Evolutionary conservation across 345 rosid species (phyloP).

Genomic region (Syzygium oleosum): DNA sequence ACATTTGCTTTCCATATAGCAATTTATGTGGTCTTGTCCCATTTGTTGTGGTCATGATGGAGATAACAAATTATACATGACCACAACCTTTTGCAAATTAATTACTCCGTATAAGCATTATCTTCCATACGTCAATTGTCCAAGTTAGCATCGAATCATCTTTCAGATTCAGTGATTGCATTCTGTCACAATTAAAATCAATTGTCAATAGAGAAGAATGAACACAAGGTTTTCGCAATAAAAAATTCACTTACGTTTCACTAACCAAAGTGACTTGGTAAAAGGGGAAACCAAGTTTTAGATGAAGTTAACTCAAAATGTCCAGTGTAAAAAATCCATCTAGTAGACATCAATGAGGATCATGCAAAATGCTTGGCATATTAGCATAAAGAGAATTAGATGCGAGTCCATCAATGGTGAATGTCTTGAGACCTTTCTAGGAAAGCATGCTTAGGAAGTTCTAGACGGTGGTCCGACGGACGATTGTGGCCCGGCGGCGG

Average conservation of each 20-base stretch:
- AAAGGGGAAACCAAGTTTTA: not conserved
- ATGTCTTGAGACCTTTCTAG: no score
- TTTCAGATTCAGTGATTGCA: not conserved
- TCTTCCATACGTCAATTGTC: not conserved
- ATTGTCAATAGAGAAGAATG: not conserved
- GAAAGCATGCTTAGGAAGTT: no score
- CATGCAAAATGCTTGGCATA: no score
- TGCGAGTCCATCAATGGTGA: no score
- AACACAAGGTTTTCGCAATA: not conserved
- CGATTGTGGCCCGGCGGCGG: no score
- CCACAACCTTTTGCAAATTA: not conserved
- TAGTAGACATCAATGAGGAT: no score
- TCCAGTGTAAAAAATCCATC: no score
- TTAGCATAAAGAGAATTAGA: no score
- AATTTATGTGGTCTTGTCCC: not conserved
- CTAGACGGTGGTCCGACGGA: no score
- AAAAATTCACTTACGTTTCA: not conserved
- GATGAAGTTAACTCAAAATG: not conserved
- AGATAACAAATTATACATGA: not conserved
- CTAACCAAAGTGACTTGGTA: not conserved
- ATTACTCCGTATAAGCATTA: not conserved
- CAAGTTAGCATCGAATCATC: not conserved
- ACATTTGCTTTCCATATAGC: not conserved
- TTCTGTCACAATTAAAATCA: not conserved
- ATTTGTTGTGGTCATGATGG: not conserved